These are phyloP conservation scores for Hsuehochloa calcarea DNA, from an alignment of 176 grass and related monocot genomes.

Conservation along the genomic window DNA sequence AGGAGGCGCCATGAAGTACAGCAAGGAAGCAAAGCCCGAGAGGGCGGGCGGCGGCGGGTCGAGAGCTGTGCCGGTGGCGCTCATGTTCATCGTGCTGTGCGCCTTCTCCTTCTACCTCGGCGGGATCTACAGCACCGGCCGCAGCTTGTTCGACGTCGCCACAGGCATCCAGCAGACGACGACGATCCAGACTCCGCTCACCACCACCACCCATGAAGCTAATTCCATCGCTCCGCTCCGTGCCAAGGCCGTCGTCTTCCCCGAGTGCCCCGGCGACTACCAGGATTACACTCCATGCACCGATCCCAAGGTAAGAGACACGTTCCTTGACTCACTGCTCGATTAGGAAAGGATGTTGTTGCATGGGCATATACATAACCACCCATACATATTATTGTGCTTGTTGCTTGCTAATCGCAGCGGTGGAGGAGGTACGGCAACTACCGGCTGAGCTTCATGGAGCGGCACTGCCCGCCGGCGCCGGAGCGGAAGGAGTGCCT, in stretches of 20 bases:
- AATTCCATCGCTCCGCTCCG: constrained; percentile 23
- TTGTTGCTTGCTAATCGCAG: constrained; percentile 7
- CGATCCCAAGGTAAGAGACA: constrained; percentile 57
- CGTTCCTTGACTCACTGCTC: not conserved
- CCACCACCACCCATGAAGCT: not conserved
- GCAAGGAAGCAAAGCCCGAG: constrained; percentile 77
- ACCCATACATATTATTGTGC: too few species aligned
- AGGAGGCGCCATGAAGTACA: constrained; percentile 43
- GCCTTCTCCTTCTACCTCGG: constrained; percentile 89
- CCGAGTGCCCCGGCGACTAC: constrained; percentile 68
- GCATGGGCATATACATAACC: too few species aligned
- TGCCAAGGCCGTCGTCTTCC: constrained; percentile 43
- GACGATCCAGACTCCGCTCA: not conserved
- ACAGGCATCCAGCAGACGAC: not conserved
- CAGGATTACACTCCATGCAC: constrained; percentile 99
- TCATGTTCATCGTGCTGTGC: constrained; percentile 62
- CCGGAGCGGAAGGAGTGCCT: constrained; percentile 73
- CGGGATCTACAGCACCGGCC: constrained; percentile 68
- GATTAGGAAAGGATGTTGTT: too few species aligned
- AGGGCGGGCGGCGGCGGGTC: constrained; percentile 26
- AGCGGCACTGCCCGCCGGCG: constrained; percentile 82
- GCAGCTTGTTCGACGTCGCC: constrained; percentile 42
- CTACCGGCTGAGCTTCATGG: constrained; percentile 95
- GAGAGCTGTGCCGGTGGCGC: constrained; percentile 53
- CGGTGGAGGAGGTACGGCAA: constrained; percentile 82